These are phyloP conservation scores for Raphidocelis subcapitata DNA, from an alignment of 139 green algal genomes.

Conservation along the genomic window DNA sequence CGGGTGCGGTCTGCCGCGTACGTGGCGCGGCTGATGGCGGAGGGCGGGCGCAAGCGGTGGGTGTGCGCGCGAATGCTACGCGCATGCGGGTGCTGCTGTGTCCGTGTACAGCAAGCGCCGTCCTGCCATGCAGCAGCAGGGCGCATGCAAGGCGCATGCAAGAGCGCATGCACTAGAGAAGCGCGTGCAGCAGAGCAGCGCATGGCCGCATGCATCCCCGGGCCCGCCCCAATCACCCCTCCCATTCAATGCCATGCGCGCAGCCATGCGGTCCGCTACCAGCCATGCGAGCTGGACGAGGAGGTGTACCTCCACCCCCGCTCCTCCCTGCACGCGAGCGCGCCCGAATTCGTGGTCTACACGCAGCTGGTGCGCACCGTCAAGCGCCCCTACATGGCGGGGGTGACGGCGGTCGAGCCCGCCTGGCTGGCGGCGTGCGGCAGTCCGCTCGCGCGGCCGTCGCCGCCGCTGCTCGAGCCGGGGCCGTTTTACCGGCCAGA, in stretches of 20 bases:
- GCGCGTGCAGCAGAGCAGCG: too few relatives aligned
- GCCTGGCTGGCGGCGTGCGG: slow-evolving; percentile 50
- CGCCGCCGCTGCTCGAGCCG: slow-evolving; percentile 54
- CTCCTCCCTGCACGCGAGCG: slow-evolving; percentile 58
- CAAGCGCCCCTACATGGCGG: slow-evolving; percentile 87
- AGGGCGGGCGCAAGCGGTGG: background rate
- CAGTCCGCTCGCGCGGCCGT: slow-evolving; percentile 58
- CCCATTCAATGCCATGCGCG: too few relatives aligned
- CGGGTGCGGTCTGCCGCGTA: slow-evolving; percentile 51
- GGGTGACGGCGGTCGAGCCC: slow-evolving; percentile 68
- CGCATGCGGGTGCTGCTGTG: background rate
- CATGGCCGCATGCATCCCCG: too few relatives aligned
- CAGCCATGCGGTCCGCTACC: too few relatives aligned
- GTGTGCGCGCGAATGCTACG: too few relatives aligned
- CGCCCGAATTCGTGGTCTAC: slow-evolving; percentile 84
- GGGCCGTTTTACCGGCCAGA: slow-evolving; percentile 53
- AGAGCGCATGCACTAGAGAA: too few relatives aligned
- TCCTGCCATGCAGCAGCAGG: too few relatives aligned
- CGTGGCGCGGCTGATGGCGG: slow-evolving; percentile 22
- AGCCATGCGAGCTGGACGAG: slow-evolving; percentile 31
- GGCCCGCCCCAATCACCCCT: too few relatives aligned
- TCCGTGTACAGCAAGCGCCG: too few relatives aligned
- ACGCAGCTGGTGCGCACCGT: slow-evolving; percentile 69
- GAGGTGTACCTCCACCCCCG: slow-evolving; percentile 89
- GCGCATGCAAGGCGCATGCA: too few relatives aligned